Evolutionary conservation across 2,329 filamentous ascomycete species (phyloP), one percentile per base, ranked within the genome.

Genomic region (Zasmidium citrigriseum): DNA sequence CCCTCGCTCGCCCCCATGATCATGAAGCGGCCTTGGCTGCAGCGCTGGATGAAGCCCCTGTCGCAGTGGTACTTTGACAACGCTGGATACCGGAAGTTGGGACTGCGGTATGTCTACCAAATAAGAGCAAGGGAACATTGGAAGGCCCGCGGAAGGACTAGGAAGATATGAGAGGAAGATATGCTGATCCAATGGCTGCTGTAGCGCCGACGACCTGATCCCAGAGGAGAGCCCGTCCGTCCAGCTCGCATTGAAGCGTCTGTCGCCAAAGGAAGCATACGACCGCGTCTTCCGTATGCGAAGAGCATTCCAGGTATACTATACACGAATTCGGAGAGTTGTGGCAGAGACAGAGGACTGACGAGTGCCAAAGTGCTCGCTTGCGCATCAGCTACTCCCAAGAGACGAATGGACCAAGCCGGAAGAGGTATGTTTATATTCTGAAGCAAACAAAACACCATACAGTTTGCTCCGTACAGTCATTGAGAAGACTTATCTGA

Each of bases 211-310:
- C 79, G 95, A 99, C 77, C 81, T 99, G 76, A 90, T 97, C 76
- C 86, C 90, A 75, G 95, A 99, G 80, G 95, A 99, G 82, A 89
- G 85, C 82, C 90, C 95, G 71, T 80, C 83, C 58, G 91, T 96
- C 72, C 89, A 95, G 78, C 85, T 88, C 70, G 95, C 95, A 64
- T 85, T 99, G 73, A 90, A 90, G 85, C 91, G 95, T 76, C 89
- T 99, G 63, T 86, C 90, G 58, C 85, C 91, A 72, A 91, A 96
- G 83, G 91, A 95, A 76, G 85, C 88, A 72, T 98, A 98, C 82
- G 95, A 99, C 82, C 93, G 95, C 77, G 87, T 98, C 76, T 99
- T 92, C 88, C 93, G 95, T 74, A 86, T 99, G 78, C 91, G 95
- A 81, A 88, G 95, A 80, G 93, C 95, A 72, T 88, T 96, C 80